phyloP scores from a whole-genome alignment of 306 rosid genomes.

The Senna tora region DNA sequence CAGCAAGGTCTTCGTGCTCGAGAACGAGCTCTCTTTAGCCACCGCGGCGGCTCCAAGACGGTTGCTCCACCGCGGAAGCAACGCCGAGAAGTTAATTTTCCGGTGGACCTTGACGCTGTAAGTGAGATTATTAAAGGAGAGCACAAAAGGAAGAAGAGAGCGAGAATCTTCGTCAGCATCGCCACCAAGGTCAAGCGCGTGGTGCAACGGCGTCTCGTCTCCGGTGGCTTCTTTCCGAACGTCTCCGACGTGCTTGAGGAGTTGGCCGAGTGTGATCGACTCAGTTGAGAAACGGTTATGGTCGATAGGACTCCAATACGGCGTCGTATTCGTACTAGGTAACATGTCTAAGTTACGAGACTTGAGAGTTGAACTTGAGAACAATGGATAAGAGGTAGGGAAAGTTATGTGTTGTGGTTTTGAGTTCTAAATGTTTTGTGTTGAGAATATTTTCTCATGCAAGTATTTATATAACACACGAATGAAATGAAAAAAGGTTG shows the following conservation, averaged over 20 bases:
- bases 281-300: slow-evolving; percentile 37
- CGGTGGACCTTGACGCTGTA: slow-evolving; percentile 70
- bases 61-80: slow-evolving; percentile 15
- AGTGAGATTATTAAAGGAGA: slow-evolving; percentile 72
- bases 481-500: too few species aligned
- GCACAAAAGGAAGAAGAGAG: slow-evolving; percentile 66
- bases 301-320: slow-evolving; percentile 48
- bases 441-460: too few species aligned
- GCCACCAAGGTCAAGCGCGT: slow-evolving; percentile 40
- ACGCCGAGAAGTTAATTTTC: slow-evolving; percentile 47
- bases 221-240: slow-evolving; percentile 62
- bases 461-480: too few species aligned
- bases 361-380: background rate
- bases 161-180: slow-evolving; percentile 44
- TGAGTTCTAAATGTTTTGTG: too few species aligned
- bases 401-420: too few species aligned
- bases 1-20: slow-evolving; percentile 62
- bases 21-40: slow-evolving; percentile 50
- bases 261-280: slow-evolving; percentile 71
- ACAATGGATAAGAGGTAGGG: background rate
- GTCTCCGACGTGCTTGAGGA: slow-evolving; percentile 79
- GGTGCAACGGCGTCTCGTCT: slow-evolving; percentile 77
- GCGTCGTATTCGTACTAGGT: slow-evolving; percentile 29
- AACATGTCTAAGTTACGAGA: slow-evolving; percentile 40
- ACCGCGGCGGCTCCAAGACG: slow-evolving; percentile 43